Percentiles rank a stretch among this genome's conserved stretches.
Evolutionary conservation across 257 asterid genomes (phyloP).

Genomic region (Mentha longifolia): DNA sequence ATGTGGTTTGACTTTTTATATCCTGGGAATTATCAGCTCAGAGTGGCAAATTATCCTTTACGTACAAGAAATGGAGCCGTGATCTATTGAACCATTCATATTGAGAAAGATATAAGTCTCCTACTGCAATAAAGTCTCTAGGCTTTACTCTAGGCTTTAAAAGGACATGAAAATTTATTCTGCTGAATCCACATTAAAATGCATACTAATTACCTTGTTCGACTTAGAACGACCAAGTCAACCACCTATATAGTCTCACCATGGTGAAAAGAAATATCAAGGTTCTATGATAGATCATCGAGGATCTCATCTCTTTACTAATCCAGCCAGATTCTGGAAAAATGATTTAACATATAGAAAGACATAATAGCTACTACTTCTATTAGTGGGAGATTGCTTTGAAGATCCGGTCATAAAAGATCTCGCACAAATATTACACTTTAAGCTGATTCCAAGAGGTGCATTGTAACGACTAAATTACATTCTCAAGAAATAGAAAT

Average conservation of each 20-base stretch:
- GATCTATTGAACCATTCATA: not conserved
- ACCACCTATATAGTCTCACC: not conserved
- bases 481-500: conserved; percentile 12
- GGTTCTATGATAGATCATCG: not conserved
- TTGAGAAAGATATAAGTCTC: not conserved
- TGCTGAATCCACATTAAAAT: not conserved
- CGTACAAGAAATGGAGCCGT: not conserved
- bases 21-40: not conserved
- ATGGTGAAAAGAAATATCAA: not conserved
- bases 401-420: no score
- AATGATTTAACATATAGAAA: not conserved
- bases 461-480: not conserved
- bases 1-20: not conserved
- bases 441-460: not conserved
- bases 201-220: not conserved
- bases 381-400: not conserved
- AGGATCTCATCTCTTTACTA: not conserved
- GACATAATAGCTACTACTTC: not conserved
- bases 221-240: not conserved
- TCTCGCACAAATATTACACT: not conserved
- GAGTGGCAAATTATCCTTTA: not conserved
- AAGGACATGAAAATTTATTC: not conserved
- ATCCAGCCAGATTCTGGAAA: conserved; percentile 5
- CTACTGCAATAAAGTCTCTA: not conserved
- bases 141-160: not conserved